Evolutionary conservation across 371 early-diverging fungal species (phyloP), one percentile per base, ranked within the genome.

Genomic region (Dinochytrium kinnereticum): DNA sequence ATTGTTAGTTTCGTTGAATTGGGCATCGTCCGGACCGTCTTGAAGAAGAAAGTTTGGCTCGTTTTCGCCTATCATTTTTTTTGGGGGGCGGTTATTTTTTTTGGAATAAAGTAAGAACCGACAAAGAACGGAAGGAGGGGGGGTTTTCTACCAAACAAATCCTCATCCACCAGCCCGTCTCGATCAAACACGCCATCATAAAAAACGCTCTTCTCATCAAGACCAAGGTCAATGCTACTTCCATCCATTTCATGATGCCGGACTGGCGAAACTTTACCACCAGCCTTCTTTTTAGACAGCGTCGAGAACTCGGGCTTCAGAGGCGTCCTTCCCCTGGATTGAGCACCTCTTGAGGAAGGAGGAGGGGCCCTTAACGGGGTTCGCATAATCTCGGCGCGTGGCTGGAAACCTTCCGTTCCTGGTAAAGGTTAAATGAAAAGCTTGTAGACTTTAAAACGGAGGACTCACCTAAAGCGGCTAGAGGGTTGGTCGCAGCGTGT

Each of bases 331-430:
- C 21, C 49, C 49, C 10, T 13, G 21, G 10, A 10, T 44, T 65
- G 15, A 36, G 37, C 1, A 19, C 33, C 13, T 30, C 36, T 33
- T 33, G 34, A 21, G n/a, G 44, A 44, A 44, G 7, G 19, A 49
- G 44, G 24, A 24, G 26, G 26, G 38, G n/a, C 31, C 55, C 61
- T 72, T 3, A 72, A 37, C 1, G 73, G 73, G 5, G 73, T 72
- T 53, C 73, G 28, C 36, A 33, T 30, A 67, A 72, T 65, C 38
- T 67, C 67, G 13, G 66, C 73, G 21, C 67, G 66, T 28, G 73
- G 73, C 28, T 72, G 50, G 44, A 72, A 72, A 15, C 38, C 73
- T 19, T 33, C 36, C 19, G n/a, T 38, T 13, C 64, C 71, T 70
- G n/a, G n/a, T n/a, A 34, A 40, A 59, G 21, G 5, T 40, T 30